These are phyloP conservation scores for Pezicula carpinea DNA, from an alignment of 2,329 filamentous ascomycete species.

Conservation along the genomic window DNA sequence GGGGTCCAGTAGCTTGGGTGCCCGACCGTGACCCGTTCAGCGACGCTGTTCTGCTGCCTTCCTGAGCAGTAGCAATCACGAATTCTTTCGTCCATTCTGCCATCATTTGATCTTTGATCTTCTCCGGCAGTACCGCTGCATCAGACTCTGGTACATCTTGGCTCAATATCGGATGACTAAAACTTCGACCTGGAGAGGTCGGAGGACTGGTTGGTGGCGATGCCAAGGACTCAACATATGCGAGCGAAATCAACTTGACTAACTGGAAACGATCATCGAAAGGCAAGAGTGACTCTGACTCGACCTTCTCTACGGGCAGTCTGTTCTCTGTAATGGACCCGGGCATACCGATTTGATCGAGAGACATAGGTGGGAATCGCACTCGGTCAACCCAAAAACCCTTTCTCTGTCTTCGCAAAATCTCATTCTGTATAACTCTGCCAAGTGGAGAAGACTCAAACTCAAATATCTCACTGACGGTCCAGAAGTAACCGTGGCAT, in stretches of 20 bases:
- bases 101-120: slow-evolving; percentile 71
- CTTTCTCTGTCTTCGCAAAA: slow-evolving; percentile 67
- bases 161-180: slow-evolving; percentile 57
- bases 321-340: slow-evolving; percentile 41
- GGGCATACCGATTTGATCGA: slow-evolving; percentile 57
- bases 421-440: slow-evolving; percentile 68
- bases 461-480: slow-evolving; percentile 70
- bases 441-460: slow-evolving; percentile 68
- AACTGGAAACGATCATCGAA: slow-evolving; percentile 71
- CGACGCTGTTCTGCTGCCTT: slow-evolving; percentile 67
- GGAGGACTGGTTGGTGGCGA: slow-evolving; percentile 68
- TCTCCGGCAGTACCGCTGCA: slow-evolving; percentile 54
- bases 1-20: slow-evolving; percentile 41
- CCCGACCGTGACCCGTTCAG: slow-evolving; percentile 69
- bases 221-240: slow-evolving; percentile 58
- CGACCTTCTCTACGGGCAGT: slow-evolving; percentile 44
- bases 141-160: slow-evolving; percentile 37
- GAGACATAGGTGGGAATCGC: slow-evolving; percentile 60
- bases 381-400: slow-evolving; percentile 77
- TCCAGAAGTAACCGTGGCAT: slow-evolving; percentile 86
- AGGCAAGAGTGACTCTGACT: slow-evolving; percentile 62
- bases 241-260: slow-evolving; percentile 67
- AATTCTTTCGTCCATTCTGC: slow-evolving; percentile 74
- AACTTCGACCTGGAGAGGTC: slow-evolving; percentile 61
- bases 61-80: slow-evolving; percentile 63